These are phyloP conservation scores for Cocos nucifera DNA, from an alignment of 176 grass and related monocot genomes.

Conservation along the genomic window DNA sequence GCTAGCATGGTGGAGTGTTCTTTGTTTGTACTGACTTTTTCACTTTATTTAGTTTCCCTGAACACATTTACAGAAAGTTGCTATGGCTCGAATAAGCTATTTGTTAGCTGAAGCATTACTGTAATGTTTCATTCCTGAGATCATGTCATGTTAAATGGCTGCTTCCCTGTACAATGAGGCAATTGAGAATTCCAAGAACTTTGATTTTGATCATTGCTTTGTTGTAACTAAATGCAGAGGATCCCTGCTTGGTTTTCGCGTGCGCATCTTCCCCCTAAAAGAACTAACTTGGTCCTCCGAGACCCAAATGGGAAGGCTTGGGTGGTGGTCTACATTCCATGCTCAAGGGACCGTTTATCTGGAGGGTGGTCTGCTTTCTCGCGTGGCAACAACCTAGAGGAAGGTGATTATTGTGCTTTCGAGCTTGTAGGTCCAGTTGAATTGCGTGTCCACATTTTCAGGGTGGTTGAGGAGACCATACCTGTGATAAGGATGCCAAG, in stretches of 20 bases:
- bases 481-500: too few relatives aligned
- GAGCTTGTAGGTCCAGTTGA: slow-evolving; percentile 9
- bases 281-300: background rate
- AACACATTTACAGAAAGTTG: too few relatives aligned
- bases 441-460: background rate
- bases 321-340: slow-evolving; percentile 10
- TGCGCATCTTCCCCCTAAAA: background rate
- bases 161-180: background rate
- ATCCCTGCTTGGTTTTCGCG: slow-evolving; percentile 10
- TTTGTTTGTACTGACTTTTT: too few relatives aligned
- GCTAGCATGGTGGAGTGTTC: too few relatives aligned
- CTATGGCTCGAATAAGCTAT: too few relatives aligned
- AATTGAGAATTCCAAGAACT: too few relatives aligned
- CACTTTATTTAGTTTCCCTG: too few relatives aligned
- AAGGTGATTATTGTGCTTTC: slow-evolving; percentile 16
- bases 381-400: slow-evolving; percentile 4
- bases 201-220: too few relatives aligned
- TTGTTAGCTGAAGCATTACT: too few relatives aligned
- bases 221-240: slow-evolving; percentile 1
- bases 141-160: too few relatives aligned
- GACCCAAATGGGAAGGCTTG: slow-evolving; percentile 2
- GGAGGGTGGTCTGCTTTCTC: slow-evolving; percentile 11
- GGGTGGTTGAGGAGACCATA: background rate
- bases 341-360: background rate
- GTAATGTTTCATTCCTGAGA: too few relatives aligned